phyloP scores from a whole-genome alignment of 192 early-diverging fungal genomes.

The Backusella morwellensis region DNA sequence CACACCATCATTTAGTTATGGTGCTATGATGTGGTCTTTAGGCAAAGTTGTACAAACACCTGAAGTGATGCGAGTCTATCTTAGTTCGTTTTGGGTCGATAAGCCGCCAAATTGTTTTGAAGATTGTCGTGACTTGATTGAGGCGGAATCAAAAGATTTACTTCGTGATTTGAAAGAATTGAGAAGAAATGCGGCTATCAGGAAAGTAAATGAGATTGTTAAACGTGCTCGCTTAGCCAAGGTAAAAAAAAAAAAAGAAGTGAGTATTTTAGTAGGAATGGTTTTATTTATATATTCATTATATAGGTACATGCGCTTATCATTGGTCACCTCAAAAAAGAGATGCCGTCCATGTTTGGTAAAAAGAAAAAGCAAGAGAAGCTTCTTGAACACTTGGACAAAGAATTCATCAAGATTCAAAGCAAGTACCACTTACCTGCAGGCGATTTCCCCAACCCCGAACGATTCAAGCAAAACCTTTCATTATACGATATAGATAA shows the following conservation, averaged over 20 bases:
- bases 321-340: conserved; percentile 76
- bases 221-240: conserved; percentile 77
- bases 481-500: conserved; percentile 77
- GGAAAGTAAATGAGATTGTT: conserved; percentile 90
- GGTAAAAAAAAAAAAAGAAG: conserved; percentile 25
- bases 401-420: conserved; percentile 76
- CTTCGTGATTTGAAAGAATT: conserved; percentile 70
- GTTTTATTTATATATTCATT: background rate
- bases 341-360: conserved; percentile 84
- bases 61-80: conserved; percentile 86
- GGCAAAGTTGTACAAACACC: conserved; percentile 87
- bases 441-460: conserved; percentile 84
- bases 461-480: conserved; percentile 67
- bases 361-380: conserved; percentile 73
- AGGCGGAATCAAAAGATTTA: conserved; percentile 76
- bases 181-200: conserved; percentile 77
- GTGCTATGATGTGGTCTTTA: conserved; percentile 91
- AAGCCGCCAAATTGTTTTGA: conserved; percentile 66
- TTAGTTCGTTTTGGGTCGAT: conserved; percentile 77
- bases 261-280: background rate
- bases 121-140: conserved; percentile 67
- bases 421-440: conserved; percentile 65
- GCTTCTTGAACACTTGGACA: conserved; percentile 68
- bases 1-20: conserved; percentile 42
- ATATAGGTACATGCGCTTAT: conserved; percentile 79